These are phyloP conservation scores for Xylariomycetidae sp. DNA, from an alignment of 2,329 filamentous ascomycete genomes.

Conservation along the genomic window DNA sequence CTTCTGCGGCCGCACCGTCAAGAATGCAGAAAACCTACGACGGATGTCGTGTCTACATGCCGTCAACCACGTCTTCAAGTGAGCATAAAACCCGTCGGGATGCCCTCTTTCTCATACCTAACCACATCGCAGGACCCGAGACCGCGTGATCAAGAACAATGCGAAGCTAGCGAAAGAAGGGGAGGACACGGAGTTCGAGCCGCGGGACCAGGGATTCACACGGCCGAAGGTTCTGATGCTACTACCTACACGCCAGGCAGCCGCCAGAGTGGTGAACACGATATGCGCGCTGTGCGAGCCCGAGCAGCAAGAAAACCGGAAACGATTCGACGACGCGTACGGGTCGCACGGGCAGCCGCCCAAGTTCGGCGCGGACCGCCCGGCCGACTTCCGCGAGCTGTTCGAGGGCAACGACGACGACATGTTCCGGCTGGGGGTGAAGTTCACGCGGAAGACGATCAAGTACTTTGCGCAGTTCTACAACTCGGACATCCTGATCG, in stretches of 20 bases:
- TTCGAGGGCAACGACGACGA: slow-evolving; percentile 96
- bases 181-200: slow-evolving; percentile 59
- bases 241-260: slow-evolving; percentile 81
- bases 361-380: slow-evolving; percentile 65
- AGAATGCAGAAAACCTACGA: slow-evolving; percentile 63
- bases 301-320: slow-evolving; percentile 92
- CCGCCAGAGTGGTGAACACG: slow-evolving; percentile 68
- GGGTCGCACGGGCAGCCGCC: slow-evolving; percentile 61
- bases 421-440: slow-evolving; percentile 92
- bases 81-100: slow-evolving; percentile 21
- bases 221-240: slow-evolving; percentile 89
- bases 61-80: slow-evolving; percentile 89
- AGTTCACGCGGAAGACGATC: slow-evolving; percentile 92
- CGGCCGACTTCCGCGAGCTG: slow-evolving; percentile 80
- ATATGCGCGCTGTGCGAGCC: slow-evolving; percentile 72
- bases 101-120: background rate
- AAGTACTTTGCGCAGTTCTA: slow-evolving; percentile 96
- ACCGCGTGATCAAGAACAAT: slow-evolving; percentile 89
- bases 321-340: slow-evolving; percentile 84
- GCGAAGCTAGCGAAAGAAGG: slow-evolving; percentile 65
- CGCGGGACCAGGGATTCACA: slow-evolving; percentile 92
- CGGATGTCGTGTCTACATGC: slow-evolving; percentile 74
- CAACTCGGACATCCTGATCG: slow-evolving; percentile 90
- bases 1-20: slow-evolving; percentile 63
- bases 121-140: slow-evolving; percentile 57